phyloP scores from a whole-genome alignment of 495 filamentous ascomycete species.

The Talaromyces stipitatus region DNA sequence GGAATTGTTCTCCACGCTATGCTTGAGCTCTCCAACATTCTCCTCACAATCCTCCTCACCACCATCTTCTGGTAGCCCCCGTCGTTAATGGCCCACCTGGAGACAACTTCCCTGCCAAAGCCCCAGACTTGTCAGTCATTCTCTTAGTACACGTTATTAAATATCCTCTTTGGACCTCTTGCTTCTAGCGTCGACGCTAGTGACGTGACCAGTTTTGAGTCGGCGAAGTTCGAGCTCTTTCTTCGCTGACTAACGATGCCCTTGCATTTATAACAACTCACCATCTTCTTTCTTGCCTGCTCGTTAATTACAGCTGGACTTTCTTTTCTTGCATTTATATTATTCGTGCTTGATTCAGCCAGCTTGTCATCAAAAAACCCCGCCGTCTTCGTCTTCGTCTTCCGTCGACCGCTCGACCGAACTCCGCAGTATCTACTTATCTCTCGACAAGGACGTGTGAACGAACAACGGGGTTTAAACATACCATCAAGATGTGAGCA shows the following conservation, averaged over 20 bases:
- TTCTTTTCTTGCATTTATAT: neutral
- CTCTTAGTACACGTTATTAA: neutral
- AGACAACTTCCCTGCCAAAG: neutral
- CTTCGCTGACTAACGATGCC: neutral
- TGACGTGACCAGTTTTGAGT: neutral
- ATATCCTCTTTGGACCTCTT: neutral
- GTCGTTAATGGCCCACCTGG: neutral
- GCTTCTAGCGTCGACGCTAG: conserved; percentile 1
- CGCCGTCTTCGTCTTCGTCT: neutral
- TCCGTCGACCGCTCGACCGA: neutral
- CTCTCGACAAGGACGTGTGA: neutral
- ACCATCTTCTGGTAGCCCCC: neutral
- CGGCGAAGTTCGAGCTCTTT: neutral
- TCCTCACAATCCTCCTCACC: neutral
- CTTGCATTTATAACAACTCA: neutral
- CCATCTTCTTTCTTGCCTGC: neutral
- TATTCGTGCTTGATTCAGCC: neutral
- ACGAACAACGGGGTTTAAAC: neutral
- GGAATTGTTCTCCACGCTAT: neutral
- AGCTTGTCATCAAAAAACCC: neutral
- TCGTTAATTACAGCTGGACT: neutral
- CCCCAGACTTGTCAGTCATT: neutral
- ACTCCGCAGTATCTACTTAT: neutral
- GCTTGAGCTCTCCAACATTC: neutral
- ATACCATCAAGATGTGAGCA: conserved; percentile 2